These are phyloP conservation scores for Malus hybrid DNA, from an alignment of 331 rosid genomes.

Conservation along the genomic window DNA sequence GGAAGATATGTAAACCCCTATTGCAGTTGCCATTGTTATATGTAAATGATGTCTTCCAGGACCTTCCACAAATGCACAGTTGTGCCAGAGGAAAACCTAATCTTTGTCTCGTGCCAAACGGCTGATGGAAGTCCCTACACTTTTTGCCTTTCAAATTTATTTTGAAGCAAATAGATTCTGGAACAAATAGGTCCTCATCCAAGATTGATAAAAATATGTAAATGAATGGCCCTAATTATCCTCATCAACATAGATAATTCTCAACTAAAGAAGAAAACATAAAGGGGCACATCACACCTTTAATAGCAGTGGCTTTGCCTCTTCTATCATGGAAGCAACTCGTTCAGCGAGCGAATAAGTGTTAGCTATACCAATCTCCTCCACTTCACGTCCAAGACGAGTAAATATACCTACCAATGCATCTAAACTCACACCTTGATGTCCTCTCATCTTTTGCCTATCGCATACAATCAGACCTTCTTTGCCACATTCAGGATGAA, in stretches of 20 bases:
- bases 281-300: conserved; percentile 63
- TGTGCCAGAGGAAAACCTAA: background rate
- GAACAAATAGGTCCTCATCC: background rate
- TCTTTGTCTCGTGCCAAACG: background rate
- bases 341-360: conserved; percentile 60
- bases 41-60: background rate
- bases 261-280: conserved; percentile 12
- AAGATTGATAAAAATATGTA: background rate
- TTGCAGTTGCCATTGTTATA: background rate
- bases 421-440: conserved; percentile 89
- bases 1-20: background rate
- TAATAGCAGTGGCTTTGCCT: conserved; percentile 77
- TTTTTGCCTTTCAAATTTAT: background rate
- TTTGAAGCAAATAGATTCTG: background rate
- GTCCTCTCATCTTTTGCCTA: conserved; percentile 63
- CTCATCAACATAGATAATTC: background rate
- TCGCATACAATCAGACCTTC: conserved; percentile 86
- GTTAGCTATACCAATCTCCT: conserved; percentile 75
- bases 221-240: background rate
- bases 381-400: conserved; percentile 85
- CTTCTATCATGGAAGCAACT: conserved; percentile 67
- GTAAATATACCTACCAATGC: conserved; percentile 83
- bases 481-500: conserved; percentile 57
- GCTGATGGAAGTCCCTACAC: background rate
- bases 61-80: background rate